phyloP scores from a whole-genome alignment of 73 alveolate species.

The Paramecium octaurelia region DNA sequence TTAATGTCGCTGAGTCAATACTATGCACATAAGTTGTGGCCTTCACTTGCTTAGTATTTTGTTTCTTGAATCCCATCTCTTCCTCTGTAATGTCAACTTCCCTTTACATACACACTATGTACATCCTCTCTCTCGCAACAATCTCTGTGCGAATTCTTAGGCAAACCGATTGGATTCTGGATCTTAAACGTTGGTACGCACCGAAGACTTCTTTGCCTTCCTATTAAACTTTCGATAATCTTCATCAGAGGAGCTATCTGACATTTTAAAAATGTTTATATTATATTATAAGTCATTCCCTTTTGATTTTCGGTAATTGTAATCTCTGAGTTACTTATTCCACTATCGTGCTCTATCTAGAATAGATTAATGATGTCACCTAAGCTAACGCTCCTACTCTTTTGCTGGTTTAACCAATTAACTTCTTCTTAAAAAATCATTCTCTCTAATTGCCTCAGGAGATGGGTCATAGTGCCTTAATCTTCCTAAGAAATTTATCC shows the following conservation, averaged over 20 bases:
- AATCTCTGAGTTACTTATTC: slow-evolving; percentile 37
- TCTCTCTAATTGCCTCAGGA: not conserved
- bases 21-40: slow-evolving; percentile 10
- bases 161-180: not conserved
- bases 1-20: slow-evolving; percentile 4
- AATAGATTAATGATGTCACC: not conserved
- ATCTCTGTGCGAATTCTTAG: not conserved
- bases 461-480: slow-evolving; percentile 23
- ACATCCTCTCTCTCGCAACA: slow-evolving; percentile 27
- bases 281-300: not conserved
- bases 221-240: slow-evolving; percentile 38
- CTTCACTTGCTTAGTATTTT: not conserved
- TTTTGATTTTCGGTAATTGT: slow-evolving; percentile 1
- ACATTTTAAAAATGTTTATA: not conserved
- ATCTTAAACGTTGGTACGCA: not conserved
- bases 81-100: slow-evolving; percentile 37
- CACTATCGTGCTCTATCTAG: not conserved
- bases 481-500: not conserved
- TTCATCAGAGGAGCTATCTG: slow-evolving; percentile 29
- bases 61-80: slow-evolving; percentile 22
- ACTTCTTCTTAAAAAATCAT: slow-evolving; percentile 24
- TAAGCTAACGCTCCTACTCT: not conserved
- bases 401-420: not conserved
- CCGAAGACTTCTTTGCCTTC: not conserved
- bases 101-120: not conserved